Evolutionary conservation across 495 filamentous ascomycete species (phyloP).

Genomic region (Bryoglossum gracile): DNA sequence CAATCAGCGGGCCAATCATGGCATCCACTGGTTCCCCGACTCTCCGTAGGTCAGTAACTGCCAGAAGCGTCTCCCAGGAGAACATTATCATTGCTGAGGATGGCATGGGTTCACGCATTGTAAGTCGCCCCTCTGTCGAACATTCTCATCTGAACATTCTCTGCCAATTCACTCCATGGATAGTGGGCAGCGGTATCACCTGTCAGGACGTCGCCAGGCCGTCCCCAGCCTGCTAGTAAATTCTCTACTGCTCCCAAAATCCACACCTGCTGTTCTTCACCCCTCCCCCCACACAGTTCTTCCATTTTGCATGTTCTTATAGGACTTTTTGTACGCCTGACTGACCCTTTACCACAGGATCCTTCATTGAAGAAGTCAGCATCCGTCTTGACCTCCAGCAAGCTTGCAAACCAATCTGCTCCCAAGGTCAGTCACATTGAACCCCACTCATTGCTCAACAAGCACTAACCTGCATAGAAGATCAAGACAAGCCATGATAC

Average conservation of each 20-base stretch:
- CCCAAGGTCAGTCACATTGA: constrained; percentile 22
- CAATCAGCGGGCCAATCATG: constrained; percentile 37
- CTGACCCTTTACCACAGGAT: not conserved
- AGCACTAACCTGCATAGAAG: constrained; percentile 34
- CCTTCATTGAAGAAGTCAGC: constrained; percentile 31
- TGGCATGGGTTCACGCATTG: constrained; percentile 26
- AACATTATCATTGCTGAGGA: constrained; percentile 34
- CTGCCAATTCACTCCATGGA: not conserved
- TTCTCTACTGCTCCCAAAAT: not conserved
- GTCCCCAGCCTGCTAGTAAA: too few relatives aligned
- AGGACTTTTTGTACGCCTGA: not conserved
- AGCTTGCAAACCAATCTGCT: constrained; percentile 40
- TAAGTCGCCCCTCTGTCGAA: constrained; percentile 23
- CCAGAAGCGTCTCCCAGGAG: constrained; percentile 34
- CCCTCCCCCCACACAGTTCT: not conserved
- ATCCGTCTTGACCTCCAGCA: constrained; percentile 38
- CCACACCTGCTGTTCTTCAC: not conserved
- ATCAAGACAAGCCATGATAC: constrained; percentile 41
- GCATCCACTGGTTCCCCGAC: constrained; percentile 42
- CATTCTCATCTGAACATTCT: not conserved
- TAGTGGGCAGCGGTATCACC: not conserved
- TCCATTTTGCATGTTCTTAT: not conserved
- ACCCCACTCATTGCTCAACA: not conserved
- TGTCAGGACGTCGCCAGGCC: too few relatives aligned
- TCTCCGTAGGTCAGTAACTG: constrained; percentile 31